A percentile compares a stretch with the other conserved stretches of the same genome.
phyloP scores from a whole-genome alignment of 1,284 basidiomycete genomes.

The Albatrellus sp. region DNA sequence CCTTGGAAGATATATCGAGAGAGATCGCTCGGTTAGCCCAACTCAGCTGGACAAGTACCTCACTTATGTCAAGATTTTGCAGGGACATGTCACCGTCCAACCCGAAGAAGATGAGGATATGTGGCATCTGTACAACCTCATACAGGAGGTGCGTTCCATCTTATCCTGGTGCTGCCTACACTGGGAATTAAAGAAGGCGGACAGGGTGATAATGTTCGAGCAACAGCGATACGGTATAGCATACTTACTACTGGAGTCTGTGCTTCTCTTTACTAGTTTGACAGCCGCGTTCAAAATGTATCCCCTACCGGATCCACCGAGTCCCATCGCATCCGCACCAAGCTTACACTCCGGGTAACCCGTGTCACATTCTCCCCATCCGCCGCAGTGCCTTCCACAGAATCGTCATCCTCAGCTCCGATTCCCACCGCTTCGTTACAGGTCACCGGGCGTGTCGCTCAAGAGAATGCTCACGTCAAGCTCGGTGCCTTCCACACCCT shows the following conservation, averaged over 20 bases:
- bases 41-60: neutral
- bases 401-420: slow-evolving; percentile 27
- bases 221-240: slow-evolving; percentile 71
- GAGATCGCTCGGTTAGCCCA: slow-evolving; percentile 52
- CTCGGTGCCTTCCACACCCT: slow-evolving; percentile 94
- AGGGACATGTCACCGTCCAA: slow-evolving; percentile 85
- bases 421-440: slow-evolving; percentile 59
- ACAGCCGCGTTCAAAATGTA: slow-evolving; percentile 62
- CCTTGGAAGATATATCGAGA: slow-evolving; percentile 64
- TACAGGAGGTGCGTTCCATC: slow-evolving; percentile 44
- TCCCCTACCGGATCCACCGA: slow-evolving; percentile 90
- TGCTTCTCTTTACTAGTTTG: slow-evolving; percentile 4
- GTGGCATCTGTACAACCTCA: slow-evolving; percentile 99
- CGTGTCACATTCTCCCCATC: slow-evolving; percentile 62
- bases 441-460: slow-evolving; percentile 80
- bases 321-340: slow-evolving; percentile 78
- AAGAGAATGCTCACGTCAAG: slow-evolving; percentile 87
- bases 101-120: slow-evolving; percentile 98
- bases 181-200: slow-evolving; percentile 5
- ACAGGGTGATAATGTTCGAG: slow-evolving; percentile 77
- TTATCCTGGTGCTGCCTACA: slow-evolving; percentile 1
- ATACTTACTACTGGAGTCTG: neutral
- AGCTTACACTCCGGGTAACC: slow-evolving; percentile 75
- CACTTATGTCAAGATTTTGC: slow-evolving; percentile 5
- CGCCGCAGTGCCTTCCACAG: slow-evolving; percentile 33